These are phyloP conservation scores for Neoboletus magnificus DNA, from an alignment of 768 basidiomycete species.

Conservation along the genomic window DNA sequence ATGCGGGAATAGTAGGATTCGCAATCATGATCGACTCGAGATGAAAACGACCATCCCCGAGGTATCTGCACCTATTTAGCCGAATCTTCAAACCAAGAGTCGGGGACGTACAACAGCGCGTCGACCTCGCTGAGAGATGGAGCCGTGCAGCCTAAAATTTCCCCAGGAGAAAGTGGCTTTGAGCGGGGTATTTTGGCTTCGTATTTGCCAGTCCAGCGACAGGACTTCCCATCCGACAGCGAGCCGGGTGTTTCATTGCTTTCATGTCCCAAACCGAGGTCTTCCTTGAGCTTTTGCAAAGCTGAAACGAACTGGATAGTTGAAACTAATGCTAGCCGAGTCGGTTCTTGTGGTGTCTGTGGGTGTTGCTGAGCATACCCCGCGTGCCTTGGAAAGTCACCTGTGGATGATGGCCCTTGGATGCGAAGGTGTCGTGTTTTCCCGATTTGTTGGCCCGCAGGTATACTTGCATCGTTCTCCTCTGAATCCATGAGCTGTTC, in stretches of 20 bases:
- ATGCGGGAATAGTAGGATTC: slow-evolving; percentile 93
- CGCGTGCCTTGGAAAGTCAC: slow-evolving; percentile 1
- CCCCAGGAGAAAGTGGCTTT: slow-evolving; percentile 93
- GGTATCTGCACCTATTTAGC: slow-evolving; percentile 57
- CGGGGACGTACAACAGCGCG: slow-evolving; percentile 72
- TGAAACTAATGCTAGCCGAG: slow-evolving; percentile 86
- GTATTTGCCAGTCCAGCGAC: slow-evolving; percentile 61
- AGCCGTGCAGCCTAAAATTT: slow-evolving; percentile 96
- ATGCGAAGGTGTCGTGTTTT: slow-evolving; percentile 54
- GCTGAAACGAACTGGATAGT: slow-evolving; percentile 98
- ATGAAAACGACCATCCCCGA: slow-evolving; percentile 98
- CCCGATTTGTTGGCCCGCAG: slow-evolving; percentile 44
- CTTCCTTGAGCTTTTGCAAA: slow-evolving; percentile 80
- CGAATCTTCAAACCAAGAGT: not conserved
- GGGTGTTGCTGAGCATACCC: slow-evolving; percentile 14
- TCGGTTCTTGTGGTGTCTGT: slow-evolving; percentile 35
- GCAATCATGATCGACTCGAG: slow-evolving; percentile 99
- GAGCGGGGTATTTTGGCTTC: slow-evolving; percentile 76
- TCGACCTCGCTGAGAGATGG: slow-evolving; percentile 78
- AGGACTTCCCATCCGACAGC: slow-evolving; percentile 3
- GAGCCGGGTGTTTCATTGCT: not conserved
- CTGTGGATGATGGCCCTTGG: slow-evolving; percentile 36
- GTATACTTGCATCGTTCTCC: slow-evolving; percentile 43
- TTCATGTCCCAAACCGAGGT: slow-evolving; percentile 49
- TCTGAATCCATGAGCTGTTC: slow-evolving; percentile 60